Conservation (phyloP, 108 stramenopile genomes). For the Nannochloropsis gaditana region DNA sequence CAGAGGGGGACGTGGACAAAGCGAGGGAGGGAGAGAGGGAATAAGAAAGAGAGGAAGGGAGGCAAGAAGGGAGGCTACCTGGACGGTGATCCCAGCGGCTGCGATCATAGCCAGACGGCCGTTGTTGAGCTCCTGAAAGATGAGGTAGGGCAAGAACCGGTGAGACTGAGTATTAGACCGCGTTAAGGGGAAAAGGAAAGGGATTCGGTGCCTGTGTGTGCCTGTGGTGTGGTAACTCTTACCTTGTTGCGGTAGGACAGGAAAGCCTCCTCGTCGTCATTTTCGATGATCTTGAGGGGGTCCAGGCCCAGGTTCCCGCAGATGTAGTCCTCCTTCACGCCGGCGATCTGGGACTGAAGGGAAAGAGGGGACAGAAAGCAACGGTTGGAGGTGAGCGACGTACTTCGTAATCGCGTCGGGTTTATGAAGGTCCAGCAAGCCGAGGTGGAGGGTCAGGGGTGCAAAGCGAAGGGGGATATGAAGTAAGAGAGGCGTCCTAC, state of each 20-base stretch:
- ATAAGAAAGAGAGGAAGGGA: background rate
- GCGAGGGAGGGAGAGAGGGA: background rate
- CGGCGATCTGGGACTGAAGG: background rate
- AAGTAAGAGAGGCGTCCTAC: no score
- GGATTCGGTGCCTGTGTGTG: no score
- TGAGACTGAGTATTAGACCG: background rate
- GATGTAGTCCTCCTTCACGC: slow-evolving; percentile 12
- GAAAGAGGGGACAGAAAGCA: background rate
- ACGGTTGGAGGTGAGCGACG: no score
- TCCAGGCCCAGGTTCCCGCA: background rate
- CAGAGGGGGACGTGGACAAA: background rate
- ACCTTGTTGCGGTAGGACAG: slow-evolving; percentile 6
- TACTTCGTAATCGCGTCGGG: no score
- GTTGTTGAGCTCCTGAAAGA: slow-evolving; percentile 77
- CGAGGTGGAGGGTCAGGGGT: no score
- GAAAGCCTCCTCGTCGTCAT: slow-evolving; percentile 17
- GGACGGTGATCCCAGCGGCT: slow-evolving; percentile 64
- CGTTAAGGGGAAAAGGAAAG: background rate
- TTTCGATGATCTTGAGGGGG: slow-evolving; percentile 19
- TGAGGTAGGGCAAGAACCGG: slow-evolving; percentile 57
- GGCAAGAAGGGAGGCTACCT: slow-evolving; percentile 24
- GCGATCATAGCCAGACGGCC: slow-evolving; percentile 89
- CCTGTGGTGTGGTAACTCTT: background rate
- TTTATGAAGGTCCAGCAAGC: no score
- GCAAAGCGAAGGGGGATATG: no score